phyloP scores from a whole-genome alignment of 345 rosid genomes.

The Citrus sinensis region DNA sequence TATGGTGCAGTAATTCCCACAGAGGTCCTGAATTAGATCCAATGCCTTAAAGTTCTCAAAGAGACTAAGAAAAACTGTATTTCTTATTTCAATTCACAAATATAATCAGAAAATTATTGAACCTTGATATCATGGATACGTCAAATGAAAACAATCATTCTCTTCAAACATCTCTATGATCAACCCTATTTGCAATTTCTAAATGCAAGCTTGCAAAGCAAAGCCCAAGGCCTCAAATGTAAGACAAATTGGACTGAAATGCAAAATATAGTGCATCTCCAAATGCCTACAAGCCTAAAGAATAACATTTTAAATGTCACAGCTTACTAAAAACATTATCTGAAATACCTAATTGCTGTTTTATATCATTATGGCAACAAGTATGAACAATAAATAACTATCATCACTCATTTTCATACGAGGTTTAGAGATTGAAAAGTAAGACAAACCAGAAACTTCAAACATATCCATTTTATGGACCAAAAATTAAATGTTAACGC shows the following conservation, averaged over 20 bases:
- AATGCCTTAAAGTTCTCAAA: neutral
- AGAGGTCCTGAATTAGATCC: neutral
- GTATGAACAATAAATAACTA: neutral
- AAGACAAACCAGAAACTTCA: neutral
- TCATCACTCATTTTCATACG: no score
- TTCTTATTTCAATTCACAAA: neutral
- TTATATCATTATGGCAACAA: neutral
- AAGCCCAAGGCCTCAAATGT: neutral
- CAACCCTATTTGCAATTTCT: neutral
- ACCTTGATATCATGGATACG: neutral
- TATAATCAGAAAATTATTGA: neutral
- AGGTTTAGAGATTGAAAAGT: neutral
- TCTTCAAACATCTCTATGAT: neutral
- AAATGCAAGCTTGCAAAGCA: neutral
- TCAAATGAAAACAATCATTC: neutral
- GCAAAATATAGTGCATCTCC: neutral
- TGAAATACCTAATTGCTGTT: neutral
- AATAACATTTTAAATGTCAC: neutral
- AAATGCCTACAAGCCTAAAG: neutral
- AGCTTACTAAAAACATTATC: neutral
- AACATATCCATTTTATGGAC: neutral
- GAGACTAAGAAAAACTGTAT: neutral
- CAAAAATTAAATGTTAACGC: neutral
- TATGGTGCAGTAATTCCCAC: constrained; percentile 11
- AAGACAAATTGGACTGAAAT: neutral